Conservation (phyloP, 1,284 basidiomycete genomes). For the Ceratobasidium sp. region DNA sequence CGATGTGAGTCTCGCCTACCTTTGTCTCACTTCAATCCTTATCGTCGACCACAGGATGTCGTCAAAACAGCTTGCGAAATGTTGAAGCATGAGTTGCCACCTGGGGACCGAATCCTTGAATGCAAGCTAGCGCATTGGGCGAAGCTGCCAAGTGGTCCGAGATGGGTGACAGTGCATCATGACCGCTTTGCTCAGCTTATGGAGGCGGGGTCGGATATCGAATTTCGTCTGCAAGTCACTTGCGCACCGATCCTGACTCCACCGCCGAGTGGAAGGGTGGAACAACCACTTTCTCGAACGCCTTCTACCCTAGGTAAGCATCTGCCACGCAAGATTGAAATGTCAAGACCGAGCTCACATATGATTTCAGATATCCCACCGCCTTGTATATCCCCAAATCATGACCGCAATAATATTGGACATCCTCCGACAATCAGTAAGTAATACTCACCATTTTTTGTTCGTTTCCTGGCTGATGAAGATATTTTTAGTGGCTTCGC, state of each 20-base stretch:
- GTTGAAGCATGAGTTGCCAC: constrained; percentile 19
- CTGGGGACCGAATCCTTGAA: constrained; percentile 8
- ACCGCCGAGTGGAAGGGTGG: neutral
- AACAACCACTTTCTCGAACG: no score
- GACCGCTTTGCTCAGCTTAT: constrained; percentile 14
- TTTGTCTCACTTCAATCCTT: neutral
- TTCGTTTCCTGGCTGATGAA: no score
- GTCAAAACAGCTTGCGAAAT: constrained; percentile 29
- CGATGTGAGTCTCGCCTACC: constrained; percentile 16
- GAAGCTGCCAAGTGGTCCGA: neutral
- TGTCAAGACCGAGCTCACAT: no score
- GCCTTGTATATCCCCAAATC: no score
- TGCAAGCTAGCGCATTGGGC: constrained; percentile 16
- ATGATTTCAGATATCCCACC: no score
- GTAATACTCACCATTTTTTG: no score
- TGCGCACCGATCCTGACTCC: neutral
- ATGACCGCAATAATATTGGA: no score
- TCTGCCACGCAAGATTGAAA: no score
- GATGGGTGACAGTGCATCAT: constrained; percentile 18
- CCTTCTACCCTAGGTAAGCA: constrained; percentile 27
- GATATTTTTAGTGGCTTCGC: no score
- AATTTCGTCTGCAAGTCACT: constrained; percentile 28
- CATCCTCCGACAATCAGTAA: no score
- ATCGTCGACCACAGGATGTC: constrained; percentile 5
- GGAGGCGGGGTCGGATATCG: constrained; percentile 12